Conservation (phyloP, 768 basidiomycete genomes). For the Leccinum boreale region DNA sequence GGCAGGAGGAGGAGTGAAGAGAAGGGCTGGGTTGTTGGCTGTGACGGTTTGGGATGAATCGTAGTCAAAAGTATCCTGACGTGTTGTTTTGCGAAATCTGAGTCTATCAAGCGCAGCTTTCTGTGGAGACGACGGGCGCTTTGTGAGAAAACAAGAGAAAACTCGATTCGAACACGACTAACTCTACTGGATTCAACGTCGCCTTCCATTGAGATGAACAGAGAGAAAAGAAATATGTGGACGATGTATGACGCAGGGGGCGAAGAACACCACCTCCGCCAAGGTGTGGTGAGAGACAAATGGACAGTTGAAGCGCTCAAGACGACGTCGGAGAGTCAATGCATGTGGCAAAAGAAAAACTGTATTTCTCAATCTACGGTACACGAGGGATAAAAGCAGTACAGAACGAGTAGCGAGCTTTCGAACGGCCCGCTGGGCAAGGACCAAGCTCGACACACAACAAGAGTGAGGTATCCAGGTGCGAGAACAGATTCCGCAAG, state of each 20-base stretch:
- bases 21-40: slow-evolving; percentile 55
- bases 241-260: slow-evolving; percentile 12
- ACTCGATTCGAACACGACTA: slow-evolving; percentile 33
- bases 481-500: not conserved
- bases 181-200: slow-evolving; percentile 51
- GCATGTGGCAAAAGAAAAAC: slow-evolving; percentile 40
- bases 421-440: slow-evolving; percentile 1
- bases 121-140: slow-evolving; percentile 34
- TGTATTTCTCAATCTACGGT: slow-evolving; percentile 35
- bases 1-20: slow-evolving; percentile 40
- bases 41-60: slow-evolving; percentile 51
- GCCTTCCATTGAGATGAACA: slow-evolving; percentile 47
- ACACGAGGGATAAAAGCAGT: slow-evolving; percentile 25
- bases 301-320: slow-evolving; percentile 29
- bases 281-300: slow-evolving; percentile 21
- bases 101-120: slow-evolving; percentile 44
- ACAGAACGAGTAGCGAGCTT: slow-evolving; percentile 14
- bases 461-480: not conserved
- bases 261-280: slow-evolving; percentile 12
- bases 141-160: slow-evolving; percentile 30
- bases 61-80: slow-evolving; percentile 27
- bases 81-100: slow-evolving; percentile 44
- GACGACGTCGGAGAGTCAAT: slow-evolving; percentile 57
- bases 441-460: not conserved
- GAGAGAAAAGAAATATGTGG: slow-evolving; percentile 17